Evolutionary conservation across 2,329 filamentous ascomycete species (phyloP).

Genomic region (Saccharata proteae): DNA sequence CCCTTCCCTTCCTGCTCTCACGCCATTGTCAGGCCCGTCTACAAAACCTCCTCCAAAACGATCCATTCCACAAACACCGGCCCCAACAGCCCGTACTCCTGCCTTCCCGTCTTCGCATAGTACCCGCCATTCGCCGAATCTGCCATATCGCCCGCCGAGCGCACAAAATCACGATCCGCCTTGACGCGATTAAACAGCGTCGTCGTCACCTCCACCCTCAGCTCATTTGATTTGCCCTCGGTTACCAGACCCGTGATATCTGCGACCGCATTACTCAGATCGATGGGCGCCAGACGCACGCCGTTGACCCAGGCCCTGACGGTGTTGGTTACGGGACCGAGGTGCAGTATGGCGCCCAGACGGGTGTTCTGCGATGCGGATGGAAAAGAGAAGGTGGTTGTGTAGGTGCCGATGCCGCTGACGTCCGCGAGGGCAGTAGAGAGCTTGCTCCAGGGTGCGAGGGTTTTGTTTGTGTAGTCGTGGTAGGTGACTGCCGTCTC

Average conservation of each 20-base stretch:
- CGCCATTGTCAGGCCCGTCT: no score
- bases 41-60: slow-evolving; percentile 1
- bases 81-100: slow-evolving; percentile 11
- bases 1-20: no score
- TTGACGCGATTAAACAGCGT: slow-evolving; percentile 19
- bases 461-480: slow-evolving; percentile 12
- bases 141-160: slow-evolving; percentile 10
- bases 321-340: slow-evolving; percentile 19
- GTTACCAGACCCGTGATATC: slow-evolving; percentile 15
- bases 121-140: slow-evolving; percentile 8
- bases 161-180: slow-evolving; percentile 10
- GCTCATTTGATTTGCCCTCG: slow-evolving; percentile 14
- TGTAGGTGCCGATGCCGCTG: slow-evolving; percentile 24
- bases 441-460: slow-evolving; percentile 25
- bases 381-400: slow-evolving; percentile 19
- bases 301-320: slow-evolving; percentile 19
- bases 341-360: slow-evolving; percentile 14
- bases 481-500: slow-evolving; percentile 20
- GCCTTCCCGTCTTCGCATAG: slow-evolving; percentile 7
- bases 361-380: slow-evolving; percentile 5
- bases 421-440: slow-evolving; percentile 16
- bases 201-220: slow-evolving; percentile 20
- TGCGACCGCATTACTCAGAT: slow-evolving; percentile 15
- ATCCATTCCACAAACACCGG: slow-evolving; percentile 8
- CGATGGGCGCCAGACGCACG: slow-evolving; percentile 17